phyloP scores from a whole-genome alignment of 345 rosid species.

The Dipteronia sinensis region DNA sequence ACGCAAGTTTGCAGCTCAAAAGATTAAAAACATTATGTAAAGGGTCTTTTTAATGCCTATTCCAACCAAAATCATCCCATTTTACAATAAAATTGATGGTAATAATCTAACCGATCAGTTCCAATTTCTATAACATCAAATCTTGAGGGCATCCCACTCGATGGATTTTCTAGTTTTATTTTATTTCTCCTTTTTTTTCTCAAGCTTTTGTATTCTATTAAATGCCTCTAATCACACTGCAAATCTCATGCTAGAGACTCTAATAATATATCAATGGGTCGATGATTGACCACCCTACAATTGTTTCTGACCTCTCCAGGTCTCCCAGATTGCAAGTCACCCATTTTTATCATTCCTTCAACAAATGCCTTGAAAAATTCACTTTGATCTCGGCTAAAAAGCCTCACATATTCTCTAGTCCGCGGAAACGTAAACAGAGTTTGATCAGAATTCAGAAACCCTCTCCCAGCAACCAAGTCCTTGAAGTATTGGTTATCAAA shows the following conservation, averaged over 20 bases:
- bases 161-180: background rate
- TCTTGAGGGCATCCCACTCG: background rate
- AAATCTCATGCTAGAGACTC: slow-evolving; percentile 28
- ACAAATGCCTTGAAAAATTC: slow-evolving; percentile 67
- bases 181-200: background rate
- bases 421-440: slow-evolving; percentile 56
- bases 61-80: background rate
- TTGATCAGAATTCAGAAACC: slow-evolving; percentile 90
- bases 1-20: no score
- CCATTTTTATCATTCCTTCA: slow-evolving; percentile 86
- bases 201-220: no score
- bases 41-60: no score
- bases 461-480: slow-evolving; percentile 80
- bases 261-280: slow-evolving; percentile 27
- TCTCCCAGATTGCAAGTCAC: slow-evolving; percentile 70
- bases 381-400: slow-evolving; percentile 50
- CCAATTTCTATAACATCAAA: background rate
- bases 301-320: slow-evolving; percentile 74
- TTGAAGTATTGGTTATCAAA: slow-evolving; percentile 86
- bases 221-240: background rate
- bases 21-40: no score
- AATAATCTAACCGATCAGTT: no score
- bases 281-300: slow-evolving; percentile 63
- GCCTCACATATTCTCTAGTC: slow-evolving; percentile 57
- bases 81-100: background rate